Conservation (phyloP, 805 yeast species). For the Grigorovia yakushimaensis region DNA sequence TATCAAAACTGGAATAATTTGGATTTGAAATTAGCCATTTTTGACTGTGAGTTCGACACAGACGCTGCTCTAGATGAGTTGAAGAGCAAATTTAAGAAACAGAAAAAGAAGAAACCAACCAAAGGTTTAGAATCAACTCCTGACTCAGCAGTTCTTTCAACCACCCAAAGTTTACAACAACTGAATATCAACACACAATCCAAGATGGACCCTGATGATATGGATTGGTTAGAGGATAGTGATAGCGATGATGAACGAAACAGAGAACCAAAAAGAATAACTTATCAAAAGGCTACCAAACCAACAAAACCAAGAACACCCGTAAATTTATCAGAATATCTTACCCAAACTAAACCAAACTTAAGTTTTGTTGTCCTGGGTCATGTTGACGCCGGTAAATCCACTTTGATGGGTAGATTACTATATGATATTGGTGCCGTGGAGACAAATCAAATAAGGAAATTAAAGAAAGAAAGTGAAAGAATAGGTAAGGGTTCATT, state of each 20-base stretch:
- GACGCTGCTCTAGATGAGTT: constrained; percentile 37
- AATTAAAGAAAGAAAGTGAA: constrained; percentile 93
- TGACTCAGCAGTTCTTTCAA: not conserved
- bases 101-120: constrained; percentile 18
- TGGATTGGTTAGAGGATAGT: constrained; percentile 12
- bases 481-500: constrained; percentile 99
- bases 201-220: too few relatives aligned
- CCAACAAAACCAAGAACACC: constrained; percentile 27
- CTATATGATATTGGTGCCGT: constrained; percentile 90
- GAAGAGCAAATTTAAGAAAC: constrained; percentile 21
- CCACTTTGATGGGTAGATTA: constrained; percentile 97
- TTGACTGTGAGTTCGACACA: constrained; percentile 41
- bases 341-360: constrained; percentile 74
- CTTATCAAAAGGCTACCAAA: constrained; percentile 19
- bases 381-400: constrained; percentile 98
- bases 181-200: too few relatives aligned
- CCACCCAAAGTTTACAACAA: not conserved
- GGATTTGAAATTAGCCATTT: constrained; percentile 43
- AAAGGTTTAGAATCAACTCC: not conserved
- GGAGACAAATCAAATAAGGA: constrained; percentile 92
- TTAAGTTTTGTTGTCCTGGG: constrained; percentile 96
- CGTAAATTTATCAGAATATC: constrained; percentile 59
- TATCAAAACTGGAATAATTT: constrained; percentile 36
- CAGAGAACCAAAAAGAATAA: constrained; percentile 13
- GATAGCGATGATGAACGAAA: constrained; percentile 13